Conservation (phyloP, 1,284 basidiomycete species). For the Sphaerobolus stellatus region DNA sequence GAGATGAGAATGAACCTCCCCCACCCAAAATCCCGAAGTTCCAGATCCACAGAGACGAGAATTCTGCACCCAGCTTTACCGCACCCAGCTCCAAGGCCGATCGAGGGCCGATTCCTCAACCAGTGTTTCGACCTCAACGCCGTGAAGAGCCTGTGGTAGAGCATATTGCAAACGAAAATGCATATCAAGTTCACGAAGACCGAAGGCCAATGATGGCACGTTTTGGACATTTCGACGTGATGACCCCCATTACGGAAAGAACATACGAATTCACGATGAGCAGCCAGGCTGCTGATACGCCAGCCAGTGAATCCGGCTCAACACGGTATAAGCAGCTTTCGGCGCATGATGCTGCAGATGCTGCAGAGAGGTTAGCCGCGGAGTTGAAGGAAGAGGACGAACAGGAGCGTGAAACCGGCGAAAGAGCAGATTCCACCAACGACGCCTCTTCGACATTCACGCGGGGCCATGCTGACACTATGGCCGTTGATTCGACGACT, state of each 20-base stretch:
- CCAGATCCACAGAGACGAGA: constrained; percentile 11
- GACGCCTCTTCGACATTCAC: constrained; percentile 17
- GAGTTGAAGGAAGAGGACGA: constrained; percentile 36
- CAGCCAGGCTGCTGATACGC: constrained; percentile 49
- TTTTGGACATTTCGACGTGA: constrained; percentile 77
- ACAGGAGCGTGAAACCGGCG: neutral
- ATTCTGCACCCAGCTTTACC: neutral
- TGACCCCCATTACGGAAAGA: constrained; percentile 94
- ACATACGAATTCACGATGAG: constrained; percentile 82
- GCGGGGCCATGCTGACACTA: constrained; percentile 25
- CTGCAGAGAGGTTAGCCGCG: constrained; percentile 54
- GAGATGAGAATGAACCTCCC: constrained; percentile 27
- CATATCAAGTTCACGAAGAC: constrained; percentile 14
- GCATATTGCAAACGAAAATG: constrained; percentile 10
- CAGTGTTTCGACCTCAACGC: neutral
- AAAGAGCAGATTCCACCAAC: neutral
- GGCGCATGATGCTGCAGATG: constrained; percentile 48
- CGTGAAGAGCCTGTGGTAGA: neutral
- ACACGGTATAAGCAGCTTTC: constrained; percentile 24
- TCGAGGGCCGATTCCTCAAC: neutral
- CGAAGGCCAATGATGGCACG: constrained; percentile 64
- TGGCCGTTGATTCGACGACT: constrained; percentile 22
- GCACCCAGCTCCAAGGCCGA: neutral
- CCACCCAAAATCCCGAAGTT: constrained; percentile 20
- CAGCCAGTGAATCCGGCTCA: constrained; percentile 30